These are phyloP conservation scores for Solanum virginianum DNA, from an alignment of 257 asterid genomes.

Conservation along the genomic window DNA sequence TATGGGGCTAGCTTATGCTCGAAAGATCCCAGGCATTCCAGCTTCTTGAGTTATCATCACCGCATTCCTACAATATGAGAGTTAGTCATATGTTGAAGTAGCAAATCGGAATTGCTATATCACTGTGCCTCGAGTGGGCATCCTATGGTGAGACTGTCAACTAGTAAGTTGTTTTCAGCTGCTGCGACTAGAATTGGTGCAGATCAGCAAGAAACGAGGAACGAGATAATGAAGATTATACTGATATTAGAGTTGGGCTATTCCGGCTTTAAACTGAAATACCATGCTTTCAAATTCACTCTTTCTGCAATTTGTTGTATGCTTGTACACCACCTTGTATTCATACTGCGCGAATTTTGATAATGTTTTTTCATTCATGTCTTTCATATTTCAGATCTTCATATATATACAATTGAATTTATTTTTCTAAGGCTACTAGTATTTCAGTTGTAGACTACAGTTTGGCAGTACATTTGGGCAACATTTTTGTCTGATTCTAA, in stretches of 20 bases:
- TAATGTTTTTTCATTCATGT: not conserved
- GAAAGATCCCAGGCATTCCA: conserved; percentile 30
- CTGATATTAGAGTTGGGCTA: not conserved
- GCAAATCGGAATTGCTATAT: not conserved
- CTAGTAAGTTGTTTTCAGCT: not conserved
- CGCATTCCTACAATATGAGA: not conserved
- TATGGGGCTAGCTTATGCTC: conserved; percentile 68
- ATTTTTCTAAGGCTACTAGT: not conserved
- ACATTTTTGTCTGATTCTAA: not conserved
- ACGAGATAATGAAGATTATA: not conserved
- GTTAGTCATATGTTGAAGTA: not conserved
- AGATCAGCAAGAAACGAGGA: not conserved
- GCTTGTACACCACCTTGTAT: not conserved
- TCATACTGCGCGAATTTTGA: not conserved
- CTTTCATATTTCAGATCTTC: not conserved
- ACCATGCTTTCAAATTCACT: not conserved
- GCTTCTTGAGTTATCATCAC: not conserved
- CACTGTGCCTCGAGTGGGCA: not conserved
- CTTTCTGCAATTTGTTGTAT: not conserved
- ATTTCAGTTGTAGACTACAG: not conserved
- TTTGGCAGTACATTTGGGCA: not conserved
- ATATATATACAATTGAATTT: not conserved
- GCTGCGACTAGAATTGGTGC: not conserved
- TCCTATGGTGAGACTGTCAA: not conserved
- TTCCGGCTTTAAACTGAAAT: not conserved